Evolutionary conservation across 2,329 filamentous ascomycete species (phyloP), one percentile per base, ranked within the genome.

Genomic region (Xylaria hypoxylon): DNA sequence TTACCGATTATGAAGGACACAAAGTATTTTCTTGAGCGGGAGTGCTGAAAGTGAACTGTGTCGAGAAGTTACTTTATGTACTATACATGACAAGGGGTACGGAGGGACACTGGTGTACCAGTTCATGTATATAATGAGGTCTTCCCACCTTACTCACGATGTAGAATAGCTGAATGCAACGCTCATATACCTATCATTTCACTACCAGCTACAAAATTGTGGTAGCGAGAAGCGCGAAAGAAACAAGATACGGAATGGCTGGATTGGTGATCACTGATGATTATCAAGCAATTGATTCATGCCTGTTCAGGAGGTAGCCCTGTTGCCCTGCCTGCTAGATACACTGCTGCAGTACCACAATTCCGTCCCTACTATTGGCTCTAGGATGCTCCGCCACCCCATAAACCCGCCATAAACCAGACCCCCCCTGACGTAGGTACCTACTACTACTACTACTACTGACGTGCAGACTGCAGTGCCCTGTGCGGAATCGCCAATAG

Each of bases 201-300:
- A 38, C 31, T 13, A 3, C 5, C 22, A n/a, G 33, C 8, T 42
- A 40, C 33, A 38, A 4, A 52, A 13, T n/a, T 33, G 47, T 15
- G 40, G 57, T 35, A 38, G 48, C 19, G 26, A 31, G 24, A 28
- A 44, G 15, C 8, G 10, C 26, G 55, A 44, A 44, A 59, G 45
- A 45, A 47, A 22, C 42, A 42, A 59, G 31, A 45, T n/a, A 22
- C 17, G 38, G 22, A 24, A 26, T 33, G 24, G 5, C 19, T 38
- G 24, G 65, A 62, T 51, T 51, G 56, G 61, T 60, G 57, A 59
- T 62, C 58, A 59, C 56, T 19, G 33, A 28, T 65, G 62, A 68
- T 68, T 68, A 68, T 65, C 59, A 68, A 68, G 58, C 65, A 68
- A 62, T 33, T 47, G 22, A 40, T 47, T 60, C 13, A 33, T 48